Percentiles rank a stretch among this genome's conserved stretches.
phyloP scores from a whole-genome alignment of 179 eudicot genomes.

The Patellifolia procumbens region DNA sequence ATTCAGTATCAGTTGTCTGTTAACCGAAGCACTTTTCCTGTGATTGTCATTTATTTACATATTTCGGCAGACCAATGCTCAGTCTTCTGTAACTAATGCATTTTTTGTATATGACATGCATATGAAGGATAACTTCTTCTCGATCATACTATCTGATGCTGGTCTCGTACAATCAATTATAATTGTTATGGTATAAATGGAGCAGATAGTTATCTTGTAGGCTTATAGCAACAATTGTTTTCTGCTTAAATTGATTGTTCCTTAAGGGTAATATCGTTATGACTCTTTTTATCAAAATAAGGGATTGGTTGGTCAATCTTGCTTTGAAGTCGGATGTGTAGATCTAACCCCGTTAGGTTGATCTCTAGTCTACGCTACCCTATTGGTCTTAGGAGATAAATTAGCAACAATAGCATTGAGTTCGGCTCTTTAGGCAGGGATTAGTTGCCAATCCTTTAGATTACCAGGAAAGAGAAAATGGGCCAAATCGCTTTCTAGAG shows the following conservation, averaged over 20 bases:
- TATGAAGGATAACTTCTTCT: neutral
- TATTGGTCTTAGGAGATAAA: too few relatives aligned
- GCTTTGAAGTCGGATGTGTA: too few relatives aligned
- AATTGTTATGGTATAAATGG: neutral
- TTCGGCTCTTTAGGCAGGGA: too few relatives aligned
- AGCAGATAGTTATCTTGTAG: neutral
- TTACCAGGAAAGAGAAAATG: too few relatives aligned
- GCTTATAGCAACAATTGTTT: neutral
- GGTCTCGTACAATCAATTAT: neutral
- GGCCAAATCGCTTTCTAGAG: too few relatives aligned
- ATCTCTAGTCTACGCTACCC: too few relatives aligned
- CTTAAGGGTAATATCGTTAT: too few relatives aligned
- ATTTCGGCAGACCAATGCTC: neutral
- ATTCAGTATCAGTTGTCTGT: neutral
- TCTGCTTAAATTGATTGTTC: neutral
- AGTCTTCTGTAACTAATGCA: neutral
- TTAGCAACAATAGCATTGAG: too few relatives aligned
- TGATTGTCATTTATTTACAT: neutral
- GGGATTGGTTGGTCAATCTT: too few relatives aligned
- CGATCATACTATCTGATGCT: neutral
- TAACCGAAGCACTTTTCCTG: neutral
- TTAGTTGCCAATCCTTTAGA: too few relatives aligned
- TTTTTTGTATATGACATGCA: neutral
- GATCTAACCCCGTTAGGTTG: too few relatives aligned
- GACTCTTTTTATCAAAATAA: too few relatives aligned